Conservation (phyloP, 2,329 filamentous ascomycete species). For the Aspergillus pseudonomiae region DNA sequence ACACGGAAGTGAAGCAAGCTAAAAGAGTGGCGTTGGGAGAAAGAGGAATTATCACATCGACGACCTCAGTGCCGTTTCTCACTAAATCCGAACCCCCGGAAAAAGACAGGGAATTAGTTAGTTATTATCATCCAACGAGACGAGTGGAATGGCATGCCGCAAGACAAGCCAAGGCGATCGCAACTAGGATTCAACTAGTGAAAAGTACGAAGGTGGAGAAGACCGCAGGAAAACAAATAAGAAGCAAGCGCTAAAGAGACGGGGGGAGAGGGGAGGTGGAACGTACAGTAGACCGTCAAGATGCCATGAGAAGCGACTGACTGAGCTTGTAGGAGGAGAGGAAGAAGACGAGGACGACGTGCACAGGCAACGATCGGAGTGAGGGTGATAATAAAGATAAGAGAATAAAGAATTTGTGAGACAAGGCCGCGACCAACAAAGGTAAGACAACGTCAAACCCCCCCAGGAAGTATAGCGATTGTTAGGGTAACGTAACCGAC, state of each 20-base stretch:
- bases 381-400: not conserved
- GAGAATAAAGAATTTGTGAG: not conserved
- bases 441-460: not conserved
- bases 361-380: not conserved
- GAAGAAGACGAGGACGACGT: not conserved
- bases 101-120: conserved; percentile 14
- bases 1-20: conserved; percentile 2
- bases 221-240: conserved; percentile 25
- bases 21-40: conserved; percentile 3
- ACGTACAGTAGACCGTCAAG: conserved; percentile 34
- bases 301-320: conserved; percentile 37
- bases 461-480: conserved; percentile 1
- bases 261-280: conserved; percentile 18
- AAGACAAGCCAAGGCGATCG: conserved; percentile 23
- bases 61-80: conserved; percentile 32
- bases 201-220: conserved; percentile 20
- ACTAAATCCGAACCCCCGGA: conserved; percentile 20
- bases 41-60: conserved; percentile 32
- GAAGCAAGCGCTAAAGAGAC: conserved; percentile 22
- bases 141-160: conserved; percentile 20
- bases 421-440: not conserved
- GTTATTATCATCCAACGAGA: conserved; percentile 22
- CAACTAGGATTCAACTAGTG: conserved; percentile 20
- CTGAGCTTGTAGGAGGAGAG: conserved; percentile 9
- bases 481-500: not conserved